Evolutionary conservation across 768 basidiomycete species (phyloP).

Genomic region (Daedalea quercina): DNA sequence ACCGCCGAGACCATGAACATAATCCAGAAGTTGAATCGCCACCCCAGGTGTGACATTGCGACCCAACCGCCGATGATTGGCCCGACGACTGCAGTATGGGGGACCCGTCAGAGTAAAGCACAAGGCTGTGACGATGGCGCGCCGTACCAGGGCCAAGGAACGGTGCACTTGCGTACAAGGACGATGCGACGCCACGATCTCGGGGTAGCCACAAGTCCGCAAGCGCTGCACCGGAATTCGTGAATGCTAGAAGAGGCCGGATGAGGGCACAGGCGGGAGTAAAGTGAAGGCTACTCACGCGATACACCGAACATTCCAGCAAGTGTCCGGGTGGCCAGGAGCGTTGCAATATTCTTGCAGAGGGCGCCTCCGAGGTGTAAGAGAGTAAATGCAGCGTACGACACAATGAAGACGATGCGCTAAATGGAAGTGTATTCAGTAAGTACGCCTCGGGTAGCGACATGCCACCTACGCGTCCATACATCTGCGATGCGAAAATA

Average conservation of each 20-base stretch:
- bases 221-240: slow-evolving; percentile 52
- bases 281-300: slow-evolving; percentile 28
- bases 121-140: not conserved
- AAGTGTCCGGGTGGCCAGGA: slow-evolving; percentile 46
- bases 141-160: slow-evolving; percentile 49
- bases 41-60: slow-evolving; percentile 40
- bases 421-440: slow-evolving; percentile 14
- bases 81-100: slow-evolving; percentile 40
- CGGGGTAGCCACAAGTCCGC: slow-evolving; percentile 52
- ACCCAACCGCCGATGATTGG: slow-evolving; percentile 66
- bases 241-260: slow-evolving; percentile 34
- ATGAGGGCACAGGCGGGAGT: not conserved
- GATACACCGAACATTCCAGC: slow-evolving; percentile 55
- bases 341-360: slow-evolving; percentile 38
- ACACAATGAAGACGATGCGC: slow-evolving; percentile 50
- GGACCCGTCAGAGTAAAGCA: not conserved
- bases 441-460: not conserved
- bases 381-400: slow-evolving; percentile 41
- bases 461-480: slow-evolving; percentile 37
- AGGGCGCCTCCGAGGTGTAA: slow-evolving; percentile 51
- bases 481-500: slow-evolving; percentile 14
- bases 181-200: slow-evolving; percentile 54
- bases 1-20: slow-evolving; percentile 47
- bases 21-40: slow-evolving; percentile 63
- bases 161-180: slow-evolving; percentile 51